These are phyloP conservation scores for Phyllostachys edulis DNA, from an alignment of 176 grass and related monocot genomes.

Conservation along the genomic window DNA sequence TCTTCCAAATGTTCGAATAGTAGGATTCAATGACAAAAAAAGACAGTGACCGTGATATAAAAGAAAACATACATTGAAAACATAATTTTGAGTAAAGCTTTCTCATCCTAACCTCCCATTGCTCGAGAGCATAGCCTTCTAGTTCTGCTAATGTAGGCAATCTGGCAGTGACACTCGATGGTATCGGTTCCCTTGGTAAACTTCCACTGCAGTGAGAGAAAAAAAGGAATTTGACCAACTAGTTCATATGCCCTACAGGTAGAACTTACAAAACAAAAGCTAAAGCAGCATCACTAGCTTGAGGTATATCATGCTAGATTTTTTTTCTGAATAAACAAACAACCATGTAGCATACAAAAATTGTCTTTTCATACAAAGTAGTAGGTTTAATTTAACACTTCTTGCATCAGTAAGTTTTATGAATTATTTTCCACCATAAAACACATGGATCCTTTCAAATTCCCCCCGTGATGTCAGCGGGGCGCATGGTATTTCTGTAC, in stretches of 20 bases:
- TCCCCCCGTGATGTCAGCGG: not conserved
- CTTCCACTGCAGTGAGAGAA: constrained; percentile 62
- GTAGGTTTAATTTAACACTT: not conserved
- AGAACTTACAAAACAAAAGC: not conserved
- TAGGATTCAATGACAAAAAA: constrained; percentile 12
- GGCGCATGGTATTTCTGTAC: not conserved
- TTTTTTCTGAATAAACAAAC: not conserved
- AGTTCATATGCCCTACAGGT: not conserved
- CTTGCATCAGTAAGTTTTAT: not conserved
- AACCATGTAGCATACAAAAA: not conserved
- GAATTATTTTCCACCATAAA: constrained; percentile 10
- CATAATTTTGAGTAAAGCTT: constrained; percentile 7
- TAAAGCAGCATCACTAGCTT: constrained; percentile 1
- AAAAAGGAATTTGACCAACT: constrained; percentile 8
- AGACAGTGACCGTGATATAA: not conserved
- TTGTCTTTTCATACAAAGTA: not conserved
- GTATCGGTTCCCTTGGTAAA: constrained; percentile 76
- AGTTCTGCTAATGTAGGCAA: constrained; percentile 74
- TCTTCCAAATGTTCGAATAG: not conserved
- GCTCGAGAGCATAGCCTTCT: constrained; percentile 69
- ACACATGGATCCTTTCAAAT: not conserved
- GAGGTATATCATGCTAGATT: not conserved
- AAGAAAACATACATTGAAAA: constrained; percentile 20
- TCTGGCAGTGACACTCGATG: constrained; percentile 52
- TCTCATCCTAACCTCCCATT: constrained; percentile 78